Base-by-base conservation (phyloP, 2,329 filamentous ascomycete species). In the Scedosporium minutisporum region DNA sequence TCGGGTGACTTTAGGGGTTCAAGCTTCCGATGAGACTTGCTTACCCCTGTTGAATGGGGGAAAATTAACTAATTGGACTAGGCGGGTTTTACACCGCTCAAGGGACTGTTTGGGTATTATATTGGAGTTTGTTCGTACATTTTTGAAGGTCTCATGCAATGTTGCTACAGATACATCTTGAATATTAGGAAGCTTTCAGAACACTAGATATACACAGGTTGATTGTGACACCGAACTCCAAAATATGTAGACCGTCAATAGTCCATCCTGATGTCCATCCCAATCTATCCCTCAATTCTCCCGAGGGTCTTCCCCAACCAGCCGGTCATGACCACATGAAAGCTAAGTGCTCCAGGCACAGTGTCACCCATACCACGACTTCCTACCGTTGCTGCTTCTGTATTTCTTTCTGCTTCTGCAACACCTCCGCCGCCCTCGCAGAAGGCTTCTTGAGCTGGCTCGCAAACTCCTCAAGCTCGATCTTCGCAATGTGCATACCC, bases 391-490 rank as follows among this genome's bases (percentile, higher is more conserved):
- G 18, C 23, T 18, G 18, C 51, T 25, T 6, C 23, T 55, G 18
- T 21, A 55, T 55, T 27, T 55, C 51, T 5, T 3, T 27, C 18
- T 23, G n/a, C 51, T 55, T 55, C 51, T 27, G 18, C 18, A 55
- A 27, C 18, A 23, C 51, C 51, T 55, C 51, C 7, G 51, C 51
- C 4, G 41, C 44, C 23, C 9, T 21, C 59, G 42, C 42, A 14
- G 67, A 38, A 14, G 59, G 42, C 44, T 64, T 58, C 65, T 65
- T 74, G 60, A 79, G 69, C 69, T 86, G 83, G 65, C 84, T 87
- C 1, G 75, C 74, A 71, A 87, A 88, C 66, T 93, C 88, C 71
- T 97, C 92, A 57, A 95, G 80, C 74, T 97, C 93, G 69, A 99
- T 91, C 77, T 89, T 93, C 64, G 82, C 86, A 67, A 99, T 90